Percentiles rank a stretch among this genome's conserved stretches.
Evolutionary conservation across 257 asterid species (phyloP).

Genomic region (Perilla frutescens): DNA sequence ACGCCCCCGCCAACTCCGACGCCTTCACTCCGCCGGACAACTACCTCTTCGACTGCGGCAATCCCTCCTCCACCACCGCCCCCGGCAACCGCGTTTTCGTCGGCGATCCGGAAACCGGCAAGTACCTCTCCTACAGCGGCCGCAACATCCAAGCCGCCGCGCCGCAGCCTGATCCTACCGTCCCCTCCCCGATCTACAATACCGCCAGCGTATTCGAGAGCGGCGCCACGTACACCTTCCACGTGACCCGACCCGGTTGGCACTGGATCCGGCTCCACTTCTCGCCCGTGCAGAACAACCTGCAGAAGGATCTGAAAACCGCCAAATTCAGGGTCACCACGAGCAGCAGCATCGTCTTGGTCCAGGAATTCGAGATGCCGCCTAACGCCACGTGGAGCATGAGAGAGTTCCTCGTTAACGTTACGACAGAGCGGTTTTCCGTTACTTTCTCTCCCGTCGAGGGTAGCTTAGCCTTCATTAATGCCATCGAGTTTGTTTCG

Average conservation of each 20-base stretch:
- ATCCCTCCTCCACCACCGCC: constrained; percentile 38
- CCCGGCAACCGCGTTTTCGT: constrained; percentile 52
- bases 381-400: constrained; percentile 31
- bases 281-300: constrained; percentile 43
- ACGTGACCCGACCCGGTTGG: constrained; percentile 66
- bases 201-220: constrained; percentile 62
- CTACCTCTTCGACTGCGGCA: constrained; percentile 68
- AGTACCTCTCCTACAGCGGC: constrained; percentile 51
- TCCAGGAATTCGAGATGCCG: constrained; percentile 36
- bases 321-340: constrained; percentile 52
- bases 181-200: constrained; percentile 57
- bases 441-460: constrained; percentile 44
- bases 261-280: constrained; percentile 90
- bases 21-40: constrained; percentile 68
- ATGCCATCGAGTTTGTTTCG: constrained; percentile 59
- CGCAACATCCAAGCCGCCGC: constrained; percentile 44
- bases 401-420: constrained; percentile 53
- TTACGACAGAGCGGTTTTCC: constrained; percentile 44
- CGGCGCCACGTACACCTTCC: constrained; percentile 69
- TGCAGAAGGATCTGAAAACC: constrained; percentile 44
- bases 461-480: constrained; percentile 56
- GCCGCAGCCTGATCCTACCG: constrained; percentile 26
- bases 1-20: constrained; percentile 54
- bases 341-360: constrained; percentile 44
- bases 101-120: constrained; percentile 49